Conservation (phyloP, 768 basidiomycete genomes). For the Tulasnella sp. region DNA sequence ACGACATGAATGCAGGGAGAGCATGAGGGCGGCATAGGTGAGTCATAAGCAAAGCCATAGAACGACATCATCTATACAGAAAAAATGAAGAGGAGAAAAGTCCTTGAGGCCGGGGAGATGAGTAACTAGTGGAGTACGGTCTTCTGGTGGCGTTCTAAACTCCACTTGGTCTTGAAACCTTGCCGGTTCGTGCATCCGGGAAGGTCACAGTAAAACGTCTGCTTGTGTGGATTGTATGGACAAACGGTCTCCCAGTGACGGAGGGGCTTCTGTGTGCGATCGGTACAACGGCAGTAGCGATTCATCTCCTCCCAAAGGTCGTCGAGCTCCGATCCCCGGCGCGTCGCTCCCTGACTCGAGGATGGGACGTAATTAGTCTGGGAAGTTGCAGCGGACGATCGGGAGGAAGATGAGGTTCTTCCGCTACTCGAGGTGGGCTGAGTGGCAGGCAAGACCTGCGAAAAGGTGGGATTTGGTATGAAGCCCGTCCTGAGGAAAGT, state of each 20-base stretch:
- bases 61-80: not conserved
- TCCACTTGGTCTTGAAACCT: conserved; percentile 12
- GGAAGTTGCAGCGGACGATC: not conserved
- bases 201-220: not conserved
- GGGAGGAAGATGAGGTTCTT: not conserved
- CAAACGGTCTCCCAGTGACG: conserved; percentile 10
- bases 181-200: conserved; percentile 1
- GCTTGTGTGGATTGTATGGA: not conserved
- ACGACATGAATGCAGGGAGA: not conserved
- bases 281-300: not conserved
- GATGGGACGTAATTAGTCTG: not conserved
- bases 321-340: not conserved
- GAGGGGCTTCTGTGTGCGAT: conserved; percentile 8
- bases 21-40: not conserved
- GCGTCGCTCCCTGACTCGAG: not conserved
- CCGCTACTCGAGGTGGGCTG: not conserved
- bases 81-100: not conserved
- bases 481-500: not conserved
- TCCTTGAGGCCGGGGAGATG: not conserved
- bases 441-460: not conserved
- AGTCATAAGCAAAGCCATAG: not conserved
- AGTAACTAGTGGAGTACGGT: not conserved
- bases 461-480: not conserved
- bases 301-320: conserved; percentile 13
- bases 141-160: conserved; percentile 13